Evolutionary conservation across 441 rosid species (phyloP), one percentile per base, ranked within the genome.

Genomic region (Adansonia gregorii): DNA sequence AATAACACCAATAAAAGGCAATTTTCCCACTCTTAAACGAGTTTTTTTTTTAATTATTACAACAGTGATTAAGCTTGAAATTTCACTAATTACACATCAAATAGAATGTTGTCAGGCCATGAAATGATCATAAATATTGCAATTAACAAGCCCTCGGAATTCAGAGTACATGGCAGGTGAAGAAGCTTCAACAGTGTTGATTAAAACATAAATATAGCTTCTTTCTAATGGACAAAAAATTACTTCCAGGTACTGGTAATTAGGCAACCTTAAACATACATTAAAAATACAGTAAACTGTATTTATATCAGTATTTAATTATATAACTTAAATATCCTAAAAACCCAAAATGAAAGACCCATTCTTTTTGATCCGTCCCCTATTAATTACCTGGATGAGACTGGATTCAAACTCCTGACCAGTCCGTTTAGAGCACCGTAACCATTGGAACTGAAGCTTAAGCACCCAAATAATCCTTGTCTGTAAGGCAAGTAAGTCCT

Each of bases 401-500:
- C 88, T 12, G 90, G 88, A 64, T 85, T 85, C 58, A 87, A 83
- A 12, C 83, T 74, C 65, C 84, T 81, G 39, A 88, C 88, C 11
- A 87, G 84, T 41, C 90, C 90, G 67, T 83, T 85, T 8, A 87
- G 78, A 41, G 86, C 86, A 14, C 88, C 85, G 60, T 87, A 87
- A 22, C 88, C 86, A 73, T 85, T 87, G 0, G 88, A 84, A 68
- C 87, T 85, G 67, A 87, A 87, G 24, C 91, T 87, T 65, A 88
- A 63, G 84, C 91, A 88, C 17, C 91, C 89, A 20, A 88, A 77
- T 24, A 88, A 74, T 19, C 91, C 91, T 8, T 88, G 88, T 77
- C 82, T 78, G 83, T 85, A 85, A 3, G 88, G 88, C 81, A 85
- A 81, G 24, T 69, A 83, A 17, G 86, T 80, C 79, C 80, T 68